Evolutionary conservation across 179 eudicot genomes (phyloP).

Genomic region (Pouteria campechiana): DNA sequence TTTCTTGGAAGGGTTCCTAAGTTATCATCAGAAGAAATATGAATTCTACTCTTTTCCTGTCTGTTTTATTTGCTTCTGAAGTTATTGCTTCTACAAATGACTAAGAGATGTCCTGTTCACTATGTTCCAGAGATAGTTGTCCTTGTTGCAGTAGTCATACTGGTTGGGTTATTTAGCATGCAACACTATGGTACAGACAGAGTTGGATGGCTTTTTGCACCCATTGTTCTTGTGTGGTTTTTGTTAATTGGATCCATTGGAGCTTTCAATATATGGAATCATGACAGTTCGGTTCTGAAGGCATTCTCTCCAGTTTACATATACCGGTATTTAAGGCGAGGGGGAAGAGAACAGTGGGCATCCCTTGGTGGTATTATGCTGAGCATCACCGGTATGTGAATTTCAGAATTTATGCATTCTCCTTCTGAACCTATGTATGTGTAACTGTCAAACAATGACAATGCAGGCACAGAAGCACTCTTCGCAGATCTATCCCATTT

Average conservation of each 20-base stretch:
- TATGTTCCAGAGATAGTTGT: constrained; percentile 54
- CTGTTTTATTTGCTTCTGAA: no score
- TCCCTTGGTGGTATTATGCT: constrained; percentile 86
- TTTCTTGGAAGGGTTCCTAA: no score
- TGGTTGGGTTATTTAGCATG: constrained; percentile 72
- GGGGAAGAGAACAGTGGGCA: constrained; percentile 53
- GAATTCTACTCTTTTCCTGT: no score
- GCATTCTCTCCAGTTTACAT: constrained; percentile 76
- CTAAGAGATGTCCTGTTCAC: background rate
- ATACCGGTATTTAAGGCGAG: constrained; percentile 47
- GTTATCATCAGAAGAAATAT: no score
- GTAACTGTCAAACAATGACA: no score
- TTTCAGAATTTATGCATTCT: background rate
- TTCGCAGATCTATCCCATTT: constrained; percentile 93
- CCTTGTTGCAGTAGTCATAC: constrained; percentile 58
- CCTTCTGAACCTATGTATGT: background rate
- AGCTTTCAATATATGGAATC: constrained; percentile 49
- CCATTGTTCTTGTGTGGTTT: constrained; percentile 51
- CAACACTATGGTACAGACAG: constrained; percentile 84
- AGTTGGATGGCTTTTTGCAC: constrained; percentile 90
- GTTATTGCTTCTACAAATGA: no score
- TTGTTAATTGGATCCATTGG: constrained; percentile 53
- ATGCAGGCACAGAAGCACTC: constrained; percentile 91
- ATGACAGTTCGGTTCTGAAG: constrained; percentile 48
- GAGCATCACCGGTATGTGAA: constrained; percentile 55